Evolutionary conservation across 768 basidiomycete genomes (phyloP).

Genomic region (Boletus subcaerulescens): DNA sequence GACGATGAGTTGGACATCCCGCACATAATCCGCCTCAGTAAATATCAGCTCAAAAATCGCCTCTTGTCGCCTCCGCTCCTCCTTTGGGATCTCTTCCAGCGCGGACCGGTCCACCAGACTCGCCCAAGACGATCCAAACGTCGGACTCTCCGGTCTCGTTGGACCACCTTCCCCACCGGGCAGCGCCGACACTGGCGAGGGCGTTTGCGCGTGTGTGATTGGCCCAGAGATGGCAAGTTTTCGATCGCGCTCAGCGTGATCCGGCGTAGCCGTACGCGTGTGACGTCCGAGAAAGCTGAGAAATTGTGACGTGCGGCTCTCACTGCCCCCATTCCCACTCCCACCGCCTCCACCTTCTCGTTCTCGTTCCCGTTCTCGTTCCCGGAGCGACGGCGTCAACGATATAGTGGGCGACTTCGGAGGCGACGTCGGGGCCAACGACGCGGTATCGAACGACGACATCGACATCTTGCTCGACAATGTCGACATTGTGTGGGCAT

Average conservation of each 20-base stretch:
- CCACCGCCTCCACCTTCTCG: background rate
- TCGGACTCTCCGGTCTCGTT: slow-evolving; percentile 50
- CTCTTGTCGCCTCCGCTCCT: slow-evolving; percentile 88
- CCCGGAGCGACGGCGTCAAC: slow-evolving; percentile 28
- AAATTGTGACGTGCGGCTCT: slow-evolving; percentile 46
- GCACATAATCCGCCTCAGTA: slow-evolving; percentile 87
- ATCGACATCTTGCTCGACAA: slow-evolving; percentile 53
- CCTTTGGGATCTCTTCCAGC: slow-evolving; percentile 71
- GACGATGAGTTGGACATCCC: slow-evolving; percentile 88
- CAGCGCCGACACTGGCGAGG: slow-evolving; percentile 5
- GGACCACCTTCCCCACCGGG: slow-evolving; percentile 12
- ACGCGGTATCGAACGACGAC: slow-evolving; percentile 52
- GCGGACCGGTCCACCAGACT: slow-evolving; percentile 86
- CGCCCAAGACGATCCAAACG: slow-evolving; percentile 82
- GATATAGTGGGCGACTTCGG: slow-evolving; percentile 37
- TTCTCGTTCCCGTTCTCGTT: slow-evolving; percentile 18
- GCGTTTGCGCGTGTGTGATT: slow-evolving; percentile 40
- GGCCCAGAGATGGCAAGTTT: slow-evolving; percentile 67
- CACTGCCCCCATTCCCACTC: slow-evolving; percentile 17
- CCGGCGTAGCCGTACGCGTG: slow-evolving; percentile 45
- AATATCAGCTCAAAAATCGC: slow-evolving; percentile 93
- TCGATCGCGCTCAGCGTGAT: slow-evolving; percentile 40
- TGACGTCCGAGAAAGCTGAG: slow-evolving; percentile 60
- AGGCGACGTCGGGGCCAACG: slow-evolving; percentile 35
- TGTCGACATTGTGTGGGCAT: background rate